Percentiles rank a stretch among this genome's conserved stretches.
Conservation (phyloP, 257 asterid genomes). For the Voacanga thouarsii region DNA sequence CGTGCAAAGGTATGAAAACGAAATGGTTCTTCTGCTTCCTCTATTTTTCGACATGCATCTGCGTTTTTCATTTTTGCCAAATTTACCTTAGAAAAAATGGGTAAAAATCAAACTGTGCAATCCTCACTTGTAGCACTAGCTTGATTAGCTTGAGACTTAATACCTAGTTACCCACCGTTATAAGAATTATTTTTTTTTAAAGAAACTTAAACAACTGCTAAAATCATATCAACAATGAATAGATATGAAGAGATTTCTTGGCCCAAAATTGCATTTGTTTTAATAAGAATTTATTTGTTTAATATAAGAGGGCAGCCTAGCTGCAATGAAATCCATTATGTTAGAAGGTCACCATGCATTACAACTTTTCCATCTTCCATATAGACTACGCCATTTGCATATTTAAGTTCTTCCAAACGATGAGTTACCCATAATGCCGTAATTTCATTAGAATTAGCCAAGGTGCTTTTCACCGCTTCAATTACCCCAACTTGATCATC, state of each 20-base stretch:
- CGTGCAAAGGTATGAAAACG: too few relatives aligned
- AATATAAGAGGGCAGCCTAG: slow-evolving; percentile 47
- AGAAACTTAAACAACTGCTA: too few relatives aligned
- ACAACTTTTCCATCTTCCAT: slow-evolving; percentile 85
- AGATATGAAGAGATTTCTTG: neutral
- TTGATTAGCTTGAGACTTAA: too few relatives aligned
- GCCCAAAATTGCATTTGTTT: neutral
- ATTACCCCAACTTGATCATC: slow-evolving; percentile 89
- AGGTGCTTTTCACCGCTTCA: slow-evolving; percentile 66
- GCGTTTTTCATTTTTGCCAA: too few relatives aligned
- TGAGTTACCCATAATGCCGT: slow-evolving; percentile 97
- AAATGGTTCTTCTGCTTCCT: too few relatives aligned
- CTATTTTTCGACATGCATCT: too few relatives aligned
- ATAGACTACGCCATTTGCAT: slow-evolving; percentile 87
- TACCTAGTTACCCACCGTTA: too few relatives aligned
- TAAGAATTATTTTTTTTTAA: too few relatives aligned
- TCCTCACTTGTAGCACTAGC: too few relatives aligned
- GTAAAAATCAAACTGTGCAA: too few relatives aligned
- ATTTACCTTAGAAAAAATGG: too few relatives aligned
- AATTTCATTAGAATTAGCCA: slow-evolving; percentile 54
- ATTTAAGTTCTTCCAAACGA: slow-evolving; percentile 79
- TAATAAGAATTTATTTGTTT: slow-evolving; percentile 32
- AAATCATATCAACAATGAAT: neutral
- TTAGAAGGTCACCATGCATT: slow-evolving; percentile 55
- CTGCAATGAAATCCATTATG: slow-evolving; percentile 52